Evolutionary conservation across 2,329 filamentous ascomycete genomes (phyloP).

Genomic region (Aureobasidium sp.): DNA sequence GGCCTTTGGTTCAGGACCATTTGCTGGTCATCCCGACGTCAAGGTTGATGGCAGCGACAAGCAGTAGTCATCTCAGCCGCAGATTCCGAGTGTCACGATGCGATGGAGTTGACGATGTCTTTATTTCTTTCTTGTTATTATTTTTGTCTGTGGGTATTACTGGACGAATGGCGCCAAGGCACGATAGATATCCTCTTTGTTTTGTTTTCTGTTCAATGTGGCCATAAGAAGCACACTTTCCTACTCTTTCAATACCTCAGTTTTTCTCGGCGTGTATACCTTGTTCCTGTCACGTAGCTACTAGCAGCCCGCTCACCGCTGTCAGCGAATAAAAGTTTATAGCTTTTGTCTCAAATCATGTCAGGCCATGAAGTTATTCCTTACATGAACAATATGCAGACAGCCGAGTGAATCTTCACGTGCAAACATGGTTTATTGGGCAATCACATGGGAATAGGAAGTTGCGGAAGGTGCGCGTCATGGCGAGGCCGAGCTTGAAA

Average conservation of each 20-base stretch:
- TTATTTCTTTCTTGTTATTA: conserved; percentile 1
- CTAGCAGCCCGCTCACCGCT: background rate
- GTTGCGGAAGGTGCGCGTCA: background rate
- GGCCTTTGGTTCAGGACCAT: conserved; percentile 35
- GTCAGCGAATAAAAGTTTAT: background rate
- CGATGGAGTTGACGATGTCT: background rate
- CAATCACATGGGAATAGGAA: conserved; percentile 2
- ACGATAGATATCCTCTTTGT: conserved; percentile 7
- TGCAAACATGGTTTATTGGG: background rate
- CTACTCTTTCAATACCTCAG: background rate
- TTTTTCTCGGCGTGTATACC: background rate
- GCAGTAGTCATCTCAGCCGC: background rate
- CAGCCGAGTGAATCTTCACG: background rate
- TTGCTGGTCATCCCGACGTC: conserved; percentile 29
- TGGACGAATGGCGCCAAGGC: background rate
- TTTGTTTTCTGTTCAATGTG: background rate
- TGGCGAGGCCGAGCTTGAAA: background rate
- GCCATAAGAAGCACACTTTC: background rate
- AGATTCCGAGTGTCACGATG: background rate
- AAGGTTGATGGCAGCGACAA: background rate
- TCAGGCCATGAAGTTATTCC: background rate
- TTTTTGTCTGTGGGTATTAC: background rate
- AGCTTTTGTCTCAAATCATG: background rate
- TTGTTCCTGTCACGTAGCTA: background rate
- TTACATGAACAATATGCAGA: background rate